Percentiles rank a stretch among this genome's conserved stretches.
phyloP scores from a whole-genome alignment of 306 rosid species.

The Lablab purpureus region DNA sequence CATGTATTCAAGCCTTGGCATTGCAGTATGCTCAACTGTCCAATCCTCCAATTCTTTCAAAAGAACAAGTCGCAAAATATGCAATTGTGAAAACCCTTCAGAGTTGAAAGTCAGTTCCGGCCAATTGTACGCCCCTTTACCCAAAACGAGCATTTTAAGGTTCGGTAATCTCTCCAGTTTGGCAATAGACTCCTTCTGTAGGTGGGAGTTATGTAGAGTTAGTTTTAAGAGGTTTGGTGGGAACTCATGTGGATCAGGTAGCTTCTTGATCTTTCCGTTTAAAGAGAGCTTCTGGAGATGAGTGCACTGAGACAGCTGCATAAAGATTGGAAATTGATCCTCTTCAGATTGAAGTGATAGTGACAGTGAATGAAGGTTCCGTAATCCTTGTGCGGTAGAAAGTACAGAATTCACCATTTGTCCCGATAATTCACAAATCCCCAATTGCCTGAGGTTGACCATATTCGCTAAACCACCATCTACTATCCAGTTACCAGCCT shows the following conservation, averaged over 20 bases:
- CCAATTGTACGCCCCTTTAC: constrained; percentile 52
- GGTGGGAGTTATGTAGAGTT: constrained; percentile 52
- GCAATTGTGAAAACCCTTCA: constrained; percentile 54
- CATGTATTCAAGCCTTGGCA: constrained; percentile 50
- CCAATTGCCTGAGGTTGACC: constrained; percentile 55
- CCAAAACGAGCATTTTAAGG: constrained; percentile 53
- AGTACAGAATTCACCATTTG: constrained; percentile 46
- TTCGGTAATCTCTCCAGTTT: constrained; percentile 59
- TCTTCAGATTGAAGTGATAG: constrained; percentile 56
- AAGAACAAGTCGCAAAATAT: constrained; percentile 49
- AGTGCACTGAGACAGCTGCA: constrained; percentile 55
- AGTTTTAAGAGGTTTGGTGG: constrained; percentile 55
- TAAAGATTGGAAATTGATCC: constrained; percentile 57
- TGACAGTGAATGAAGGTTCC: constrained; percentile 49
- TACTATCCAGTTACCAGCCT: constrained; percentile 57
- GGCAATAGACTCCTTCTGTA: constrained; percentile 57
- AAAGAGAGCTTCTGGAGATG: constrained; percentile 54
- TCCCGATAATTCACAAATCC: constrained; percentile 52
- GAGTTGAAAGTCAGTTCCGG: constrained; percentile 47
- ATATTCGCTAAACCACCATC: constrained; percentile 53
- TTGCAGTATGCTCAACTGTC: constrained; percentile 50
- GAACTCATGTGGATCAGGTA: constrained; percentile 58
- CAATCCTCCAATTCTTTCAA: constrained; percentile 61
- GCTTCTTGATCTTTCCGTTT: constrained; percentile 55
- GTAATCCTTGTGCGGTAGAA: constrained; percentile 41